A percentile compares a stretch with the other conserved stretches of the same genome.
Evolutionary conservation across 2,329 filamentous ascomycete species (phyloP).

Genomic region (Anthostomella pinea): DNA sequence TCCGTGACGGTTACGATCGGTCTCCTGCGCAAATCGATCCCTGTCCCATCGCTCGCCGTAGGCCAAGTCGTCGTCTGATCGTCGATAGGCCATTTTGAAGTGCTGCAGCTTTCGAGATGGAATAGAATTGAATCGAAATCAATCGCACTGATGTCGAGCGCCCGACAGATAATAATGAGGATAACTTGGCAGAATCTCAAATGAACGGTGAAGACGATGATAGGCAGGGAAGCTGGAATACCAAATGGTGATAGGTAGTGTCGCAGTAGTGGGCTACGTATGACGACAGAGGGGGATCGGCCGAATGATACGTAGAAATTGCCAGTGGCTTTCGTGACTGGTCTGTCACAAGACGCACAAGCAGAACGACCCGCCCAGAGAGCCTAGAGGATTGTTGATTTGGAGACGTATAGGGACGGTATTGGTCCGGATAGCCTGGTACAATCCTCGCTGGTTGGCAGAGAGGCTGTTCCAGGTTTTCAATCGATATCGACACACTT

Average conservation of each 20-base stretch:
- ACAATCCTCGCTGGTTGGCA: no score
- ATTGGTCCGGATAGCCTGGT: neutral
- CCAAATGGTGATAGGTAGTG: no score
- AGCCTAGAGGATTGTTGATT: no score
- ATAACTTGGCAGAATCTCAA: no score
- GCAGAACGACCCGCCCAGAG: neutral
- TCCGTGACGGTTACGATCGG: constrained; percentile 46
- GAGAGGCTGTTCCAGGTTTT: neutral
- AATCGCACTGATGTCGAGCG: no score
- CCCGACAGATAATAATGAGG: no score
- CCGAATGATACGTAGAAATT: neutral
- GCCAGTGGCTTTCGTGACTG: neutral
- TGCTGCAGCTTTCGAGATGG: no score
- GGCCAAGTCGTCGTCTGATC: constrained; percentile 34
- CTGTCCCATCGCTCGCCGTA: constrained; percentile 51
- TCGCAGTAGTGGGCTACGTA: no score
- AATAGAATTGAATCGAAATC: no score
- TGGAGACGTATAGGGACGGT: neutral
- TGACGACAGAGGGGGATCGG: no score
- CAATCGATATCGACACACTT: neutral
- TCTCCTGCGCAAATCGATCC: constrained; percentile 48
- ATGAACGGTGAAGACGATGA: no score
- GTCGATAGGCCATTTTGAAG: constrained; percentile 32
- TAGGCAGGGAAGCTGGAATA: no score
- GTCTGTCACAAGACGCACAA: neutral